A percentile compares a stretch with the other conserved stretches of the same genome.
These are phyloP conservation scores for Candida ortonii DNA, from an alignment of 805 yeast species.

Conservation along the genomic window DNA sequence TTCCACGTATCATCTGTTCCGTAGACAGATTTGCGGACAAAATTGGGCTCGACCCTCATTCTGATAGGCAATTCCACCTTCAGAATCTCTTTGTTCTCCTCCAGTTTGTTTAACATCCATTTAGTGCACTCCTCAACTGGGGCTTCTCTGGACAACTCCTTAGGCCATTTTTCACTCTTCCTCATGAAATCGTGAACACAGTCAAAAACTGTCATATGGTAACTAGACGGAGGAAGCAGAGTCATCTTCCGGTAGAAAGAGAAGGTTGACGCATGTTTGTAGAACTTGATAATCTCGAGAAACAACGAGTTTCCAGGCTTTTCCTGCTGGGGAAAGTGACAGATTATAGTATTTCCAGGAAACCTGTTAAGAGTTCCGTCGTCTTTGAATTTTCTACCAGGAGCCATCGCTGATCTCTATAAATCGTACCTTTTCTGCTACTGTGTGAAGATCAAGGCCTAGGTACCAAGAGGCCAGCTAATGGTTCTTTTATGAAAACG, in stretches of 20 bases:
- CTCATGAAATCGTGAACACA: slow-evolving; percentile 17
- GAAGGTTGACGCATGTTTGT: slow-evolving; percentile 12
- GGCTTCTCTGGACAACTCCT: slow-evolving; percentile 11
- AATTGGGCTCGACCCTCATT: slow-evolving; percentile 12
- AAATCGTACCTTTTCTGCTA: too few relatives aligned
- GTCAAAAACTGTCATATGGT: slow-evolving; percentile 20
- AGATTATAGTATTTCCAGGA: slow-evolving; percentile 18
- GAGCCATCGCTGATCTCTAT: too few relatives aligned
- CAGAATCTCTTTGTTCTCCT: slow-evolving; percentile 5
- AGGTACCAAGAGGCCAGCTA: too few relatives aligned
- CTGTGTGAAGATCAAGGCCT: too few relatives aligned
- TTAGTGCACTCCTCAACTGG: slow-evolving; percentile 16
- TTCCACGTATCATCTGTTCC: slow-evolving; percentile 22
- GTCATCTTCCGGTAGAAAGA: slow-evolving; percentile 16
- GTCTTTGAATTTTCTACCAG: slow-evolving; percentile 16
- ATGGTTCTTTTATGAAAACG: too few relatives aligned
- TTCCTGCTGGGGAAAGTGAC: slow-evolving; percentile 21
- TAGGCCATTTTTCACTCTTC: slow-evolving; percentile 17
- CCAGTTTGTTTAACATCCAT: slow-evolving; percentile 14
- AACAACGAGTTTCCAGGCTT: slow-evolving; percentile 13
- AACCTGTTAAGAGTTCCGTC: slow-evolving; percentile 19
- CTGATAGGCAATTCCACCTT: slow-evolving; percentile 15
- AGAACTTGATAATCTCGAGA: slow-evolving; percentile 15
- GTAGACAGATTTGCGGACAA: slow-evolving; percentile 10
- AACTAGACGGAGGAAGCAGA: slow-evolving; percentile 20